Conservation (phyloP, 2,329 filamentous ascomycete species). For the Neonectria punicea region DNA sequence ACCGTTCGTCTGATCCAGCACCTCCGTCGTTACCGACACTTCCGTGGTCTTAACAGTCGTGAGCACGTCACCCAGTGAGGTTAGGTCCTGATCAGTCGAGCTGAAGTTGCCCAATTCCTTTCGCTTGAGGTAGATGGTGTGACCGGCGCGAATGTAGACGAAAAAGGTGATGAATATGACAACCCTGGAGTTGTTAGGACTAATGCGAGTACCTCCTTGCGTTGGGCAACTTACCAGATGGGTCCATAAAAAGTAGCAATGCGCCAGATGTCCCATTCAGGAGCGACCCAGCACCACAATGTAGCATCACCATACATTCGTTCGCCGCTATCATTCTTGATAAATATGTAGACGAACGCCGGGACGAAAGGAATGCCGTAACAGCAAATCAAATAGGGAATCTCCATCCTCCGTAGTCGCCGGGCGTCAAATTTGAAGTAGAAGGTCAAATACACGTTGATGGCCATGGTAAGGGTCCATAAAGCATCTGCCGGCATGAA, state of each 20-base stretch:
- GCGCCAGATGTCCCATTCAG: slow-evolving; percentile 75
- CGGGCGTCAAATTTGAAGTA: slow-evolving; percentile 76
- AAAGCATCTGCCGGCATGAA: slow-evolving; percentile 81
- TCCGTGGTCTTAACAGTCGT: slow-evolving; percentile 68
- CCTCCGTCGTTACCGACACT: slow-evolving; percentile 70
- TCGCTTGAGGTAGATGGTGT: slow-evolving; percentile 74
- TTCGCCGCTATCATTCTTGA: slow-evolving; percentile 61
- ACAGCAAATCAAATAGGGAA: slow-evolving; percentile 74
- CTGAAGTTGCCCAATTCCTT: slow-evolving; percentile 68
- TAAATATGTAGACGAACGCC: slow-evolving; percentile 73
- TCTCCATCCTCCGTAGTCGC: slow-evolving; percentile 73
- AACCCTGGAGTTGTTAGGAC: slow-evolving; percentile 57
- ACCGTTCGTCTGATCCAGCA: slow-evolving; percentile 29
- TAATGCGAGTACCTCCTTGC: too few relatives aligned
- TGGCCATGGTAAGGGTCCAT: slow-evolving; percentile 84
- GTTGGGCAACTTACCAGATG: slow-evolving; percentile 64
- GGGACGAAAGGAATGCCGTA: slow-evolving; percentile 80
- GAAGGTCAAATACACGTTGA: slow-evolving; percentile 86
- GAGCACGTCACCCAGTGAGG: slow-evolving; percentile 56
- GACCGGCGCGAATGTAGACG: slow-evolving; percentile 74
- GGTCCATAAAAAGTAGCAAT: slow-evolving; percentile 80
- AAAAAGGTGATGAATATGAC: slow-evolving; percentile 69
- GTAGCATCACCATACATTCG: slow-evolving; percentile 79
- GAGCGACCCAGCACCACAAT: slow-evolving; percentile 83
- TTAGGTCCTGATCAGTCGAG: slow-evolving; percentile 56